phyloP scores from a whole-genome alignment of 331 rosid genomes.

The Arachis monticola region DNA sequence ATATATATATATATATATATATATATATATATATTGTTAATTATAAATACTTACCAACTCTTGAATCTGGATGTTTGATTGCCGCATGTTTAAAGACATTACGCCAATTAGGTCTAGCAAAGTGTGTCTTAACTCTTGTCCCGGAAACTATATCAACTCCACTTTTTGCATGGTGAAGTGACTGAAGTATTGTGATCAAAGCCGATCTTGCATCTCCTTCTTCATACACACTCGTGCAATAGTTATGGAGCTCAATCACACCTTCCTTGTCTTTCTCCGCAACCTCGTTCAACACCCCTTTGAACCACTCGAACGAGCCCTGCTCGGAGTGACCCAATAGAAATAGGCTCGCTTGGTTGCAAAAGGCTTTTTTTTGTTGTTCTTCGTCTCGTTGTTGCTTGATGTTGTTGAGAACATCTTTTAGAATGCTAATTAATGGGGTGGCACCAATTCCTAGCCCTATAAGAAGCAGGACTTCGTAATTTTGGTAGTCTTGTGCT shows the following conservation, averaged over 20 bases:
- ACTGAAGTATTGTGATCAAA: constrained; percentile 83
- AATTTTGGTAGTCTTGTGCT: constrained; percentile 85
- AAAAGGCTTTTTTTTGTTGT: constrained; percentile 61
- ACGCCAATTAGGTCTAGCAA: constrained; percentile 87
- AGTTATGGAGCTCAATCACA: constrained; percentile 77
- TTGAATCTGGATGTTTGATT: constrained; percentile 57
- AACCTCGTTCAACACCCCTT: constrained; percentile 82
- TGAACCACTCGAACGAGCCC: constrained; percentile 91
- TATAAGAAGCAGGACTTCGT: constrained; percentile 79
- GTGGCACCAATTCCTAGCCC: constrained; percentile 95
- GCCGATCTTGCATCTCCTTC: constrained; percentile 93
- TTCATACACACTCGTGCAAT: constrained; percentile 87
- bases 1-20: no score
- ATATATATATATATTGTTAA: no score
- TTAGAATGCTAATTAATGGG: constrained; percentile 83
- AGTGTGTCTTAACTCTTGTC: constrained; percentile 79
- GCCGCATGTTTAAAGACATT: constrained; percentile 65
- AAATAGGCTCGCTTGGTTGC: constrained; percentile 79
- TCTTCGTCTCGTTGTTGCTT: constrained; percentile 55
- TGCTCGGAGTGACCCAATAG: constrained; percentile 89
- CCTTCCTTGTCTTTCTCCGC: constrained; percentile 69
- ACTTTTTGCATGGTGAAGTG: constrained; percentile 78
- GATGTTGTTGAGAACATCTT: constrained; percentile 83
- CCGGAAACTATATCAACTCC: constrained; percentile 84
- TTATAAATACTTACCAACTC: constrained; percentile 66